phyloP scores from a whole-genome alignment of 768 basidiomycete genomes.

The Boletus sp. region DNA sequence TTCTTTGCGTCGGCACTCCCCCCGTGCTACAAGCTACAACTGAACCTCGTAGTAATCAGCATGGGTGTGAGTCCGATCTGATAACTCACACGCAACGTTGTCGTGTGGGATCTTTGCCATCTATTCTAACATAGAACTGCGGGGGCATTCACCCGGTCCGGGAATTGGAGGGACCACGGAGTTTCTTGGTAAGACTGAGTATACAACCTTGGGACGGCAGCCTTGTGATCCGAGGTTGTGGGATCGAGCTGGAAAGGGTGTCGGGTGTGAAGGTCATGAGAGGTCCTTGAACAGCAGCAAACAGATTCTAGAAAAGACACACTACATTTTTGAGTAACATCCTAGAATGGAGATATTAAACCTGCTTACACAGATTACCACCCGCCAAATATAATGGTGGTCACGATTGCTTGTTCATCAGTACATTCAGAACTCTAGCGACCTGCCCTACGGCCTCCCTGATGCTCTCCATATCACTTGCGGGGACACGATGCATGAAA shows the following conservation, averaged over 20 bases:
- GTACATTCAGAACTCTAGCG: slow-evolving; percentile 52
- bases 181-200: neutral
- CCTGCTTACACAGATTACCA: neutral
- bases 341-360: neutral
- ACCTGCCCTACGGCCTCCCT: slow-evolving; percentile 62
- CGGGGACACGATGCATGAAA: slow-evolving; percentile 50
- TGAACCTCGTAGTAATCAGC: neutral
- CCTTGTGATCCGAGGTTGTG: neutral
- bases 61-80: neutral
- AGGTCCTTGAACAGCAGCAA: neutral
- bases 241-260: neutral
- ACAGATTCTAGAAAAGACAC: neutral
- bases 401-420: slow-evolving; percentile 41
- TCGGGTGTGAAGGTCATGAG: neutral
- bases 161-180: neutral
- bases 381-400: neutral
- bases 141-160: neutral
- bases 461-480: slow-evolving; percentile 47
- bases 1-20: neutral
- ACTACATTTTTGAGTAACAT: neutral
- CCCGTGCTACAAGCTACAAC: neutral
- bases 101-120: neutral
- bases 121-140: neutral
- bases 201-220: too few species aligned
- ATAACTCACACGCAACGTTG: neutral